These are phyloP conservation scores for Ammopiptanthus mongolicus DNA, from an alignment of 306 rosid species.

Conservation along the genomic window DNA sequence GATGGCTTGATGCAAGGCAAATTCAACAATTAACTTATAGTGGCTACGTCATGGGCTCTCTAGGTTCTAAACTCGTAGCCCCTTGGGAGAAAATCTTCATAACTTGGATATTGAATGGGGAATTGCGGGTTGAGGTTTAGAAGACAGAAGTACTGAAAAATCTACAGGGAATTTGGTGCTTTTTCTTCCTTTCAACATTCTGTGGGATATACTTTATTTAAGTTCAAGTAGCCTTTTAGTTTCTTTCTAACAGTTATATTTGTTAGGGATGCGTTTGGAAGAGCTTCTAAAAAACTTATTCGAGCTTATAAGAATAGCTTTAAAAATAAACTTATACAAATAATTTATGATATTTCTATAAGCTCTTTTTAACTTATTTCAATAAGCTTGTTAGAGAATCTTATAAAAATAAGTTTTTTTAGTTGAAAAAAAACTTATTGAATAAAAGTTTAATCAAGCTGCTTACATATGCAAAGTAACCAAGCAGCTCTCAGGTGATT, in stretches of 20 bases:
- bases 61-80: neutral
- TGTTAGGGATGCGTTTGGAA: too few species aligned
- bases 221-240: neutral
- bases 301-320: too few species aligned
- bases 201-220: neutral
- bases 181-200: neutral
- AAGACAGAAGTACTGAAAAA: neutral
- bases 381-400: too few species aligned
- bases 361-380: too few species aligned
- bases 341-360: too few species aligned
- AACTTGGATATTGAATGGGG: neutral
- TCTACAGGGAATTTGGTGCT: neutral
- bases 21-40: neutral
- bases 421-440: too few species aligned
- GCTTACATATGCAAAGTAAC: neutral
- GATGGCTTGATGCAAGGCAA: too few species aligned
- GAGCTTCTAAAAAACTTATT: too few species aligned
- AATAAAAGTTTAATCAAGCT: too few species aligned
- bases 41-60: neutral
- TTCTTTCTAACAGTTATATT: too few species aligned
- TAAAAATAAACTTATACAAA: too few species aligned
- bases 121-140: neutral
- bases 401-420: too few species aligned
- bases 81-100: neutral
- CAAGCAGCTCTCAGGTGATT: neutral